phyloP scores from a whole-genome alignment of 1,139 yeast species.

The Pneumocystis sp. region DNA sequence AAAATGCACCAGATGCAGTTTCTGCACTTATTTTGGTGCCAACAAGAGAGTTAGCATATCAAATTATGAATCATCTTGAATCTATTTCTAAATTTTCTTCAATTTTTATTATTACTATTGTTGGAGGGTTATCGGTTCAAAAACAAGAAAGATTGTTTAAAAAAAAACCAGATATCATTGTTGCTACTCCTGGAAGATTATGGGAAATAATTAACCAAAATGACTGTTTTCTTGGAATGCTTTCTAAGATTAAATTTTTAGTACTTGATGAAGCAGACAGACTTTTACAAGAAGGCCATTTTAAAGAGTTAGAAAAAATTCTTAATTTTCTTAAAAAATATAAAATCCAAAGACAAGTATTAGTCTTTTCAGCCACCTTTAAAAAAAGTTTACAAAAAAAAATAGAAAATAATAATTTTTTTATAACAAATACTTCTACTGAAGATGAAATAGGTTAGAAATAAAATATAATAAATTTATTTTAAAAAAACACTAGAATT shows the following conservation, averaged over 20 bases:
- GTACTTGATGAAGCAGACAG: conserved; percentile 98
- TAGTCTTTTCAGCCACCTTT: conserved; percentile 91
- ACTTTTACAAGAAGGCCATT: conserved; percentile 87
- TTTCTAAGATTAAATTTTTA: conserved; percentile 51
- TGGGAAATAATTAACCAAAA: conserved; percentile 55
- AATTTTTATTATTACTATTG: conserved; percentile 56
- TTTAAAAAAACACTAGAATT: conserved; percentile 16
- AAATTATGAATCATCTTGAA: conserved; percentile 68
- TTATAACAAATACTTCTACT: conserved; percentile 6
- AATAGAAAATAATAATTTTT: conserved; percentile 32
- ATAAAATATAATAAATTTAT: neutral
- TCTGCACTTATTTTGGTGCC: conserved; percentile 81
- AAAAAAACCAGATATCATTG: conserved; percentile 65
- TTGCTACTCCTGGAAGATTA: conserved; percentile 94
- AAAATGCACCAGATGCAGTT: conserved; percentile 15
- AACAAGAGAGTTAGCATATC: conserved; percentile 91
- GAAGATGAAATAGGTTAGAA: neutral
- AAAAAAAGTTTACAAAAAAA: conserved; percentile 69
- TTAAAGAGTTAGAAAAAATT: conserved; percentile 78
- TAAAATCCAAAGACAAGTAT: conserved; percentile 62
- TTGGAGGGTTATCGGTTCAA: conserved; percentile 90
- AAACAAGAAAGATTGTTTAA: conserved; percentile 71
- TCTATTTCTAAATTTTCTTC: conserved; percentile 47
- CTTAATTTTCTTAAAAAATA: conserved; percentile 35
- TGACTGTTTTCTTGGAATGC: conserved; percentile 29